phyloP scores from a whole-genome alignment of 345 rosid species.

The Linum trigynum region DNA sequence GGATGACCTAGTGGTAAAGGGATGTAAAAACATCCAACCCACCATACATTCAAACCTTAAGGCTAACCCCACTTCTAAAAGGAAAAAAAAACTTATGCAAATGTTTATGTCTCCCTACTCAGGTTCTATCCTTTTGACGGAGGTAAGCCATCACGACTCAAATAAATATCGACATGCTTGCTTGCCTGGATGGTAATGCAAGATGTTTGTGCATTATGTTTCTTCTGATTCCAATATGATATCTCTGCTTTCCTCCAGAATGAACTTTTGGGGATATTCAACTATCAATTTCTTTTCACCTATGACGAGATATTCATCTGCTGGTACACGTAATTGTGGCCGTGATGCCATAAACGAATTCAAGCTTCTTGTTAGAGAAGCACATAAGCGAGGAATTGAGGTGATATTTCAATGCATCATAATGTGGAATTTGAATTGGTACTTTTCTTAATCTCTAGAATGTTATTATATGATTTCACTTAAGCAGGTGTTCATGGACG shows the following conservation, averaged over 20 bases:
- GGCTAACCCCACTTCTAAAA: neutral
- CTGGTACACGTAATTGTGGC: conserved; percentile 46
- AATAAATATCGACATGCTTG: neutral
- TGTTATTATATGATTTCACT: conserved; percentile 17
- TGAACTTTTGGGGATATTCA: conserved; percentile 97
- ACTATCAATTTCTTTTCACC: conserved; percentile 85
- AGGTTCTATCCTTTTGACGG: neutral
- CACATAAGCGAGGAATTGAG: conserved; percentile 96
- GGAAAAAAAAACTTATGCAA: neutral
- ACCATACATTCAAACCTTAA: neutral
- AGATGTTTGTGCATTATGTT: neutral
- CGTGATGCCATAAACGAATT: conserved; percentile 74
- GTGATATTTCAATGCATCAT: conserved; percentile 30
- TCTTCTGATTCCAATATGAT: conserved; percentile 9
- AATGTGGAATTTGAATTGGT: conserved; percentile 2
- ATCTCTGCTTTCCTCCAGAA: conserved; percentile 46
- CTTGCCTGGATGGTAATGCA: neutral
- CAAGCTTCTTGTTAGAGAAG: conserved; percentile 75
- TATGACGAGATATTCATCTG: conserved; percentile 80
- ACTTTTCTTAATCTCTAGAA: conserved; percentile 11
- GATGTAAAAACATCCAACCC: neutral
- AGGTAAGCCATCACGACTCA: neutral
- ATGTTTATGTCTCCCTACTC: neutral
- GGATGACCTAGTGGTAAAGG: neutral
- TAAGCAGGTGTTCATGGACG: conserved; percentile 84